Conservation (phyloP, 2,329 filamentous ascomycete species). For the Ophiostoma sp. region DNA sequence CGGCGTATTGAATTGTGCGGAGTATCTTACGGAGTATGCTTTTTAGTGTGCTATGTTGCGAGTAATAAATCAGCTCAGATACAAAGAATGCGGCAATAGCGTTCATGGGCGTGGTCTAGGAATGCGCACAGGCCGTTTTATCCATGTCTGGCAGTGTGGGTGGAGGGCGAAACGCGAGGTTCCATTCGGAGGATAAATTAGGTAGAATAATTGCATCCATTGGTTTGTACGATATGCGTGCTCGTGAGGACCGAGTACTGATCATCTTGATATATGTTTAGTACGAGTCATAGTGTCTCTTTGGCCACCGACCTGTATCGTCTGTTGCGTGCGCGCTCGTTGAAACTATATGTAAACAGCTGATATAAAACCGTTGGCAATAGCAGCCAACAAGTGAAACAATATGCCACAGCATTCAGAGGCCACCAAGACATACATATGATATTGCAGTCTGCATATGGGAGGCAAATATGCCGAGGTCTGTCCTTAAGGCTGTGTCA, state of each 20-base stretch:
- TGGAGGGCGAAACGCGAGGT: background rate
- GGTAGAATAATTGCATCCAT: background rate
- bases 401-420: background rate
- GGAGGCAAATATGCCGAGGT: background rate
- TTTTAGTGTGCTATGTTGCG: background rate
- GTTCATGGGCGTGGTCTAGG: background rate
- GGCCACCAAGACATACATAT: slow-evolving; percentile 3
- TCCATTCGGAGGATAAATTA: background rate
- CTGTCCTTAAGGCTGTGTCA: background rate
- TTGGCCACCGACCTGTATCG: too few species aligned
- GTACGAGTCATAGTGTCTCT: too few species aligned
- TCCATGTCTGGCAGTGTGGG: background rate
- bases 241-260: too few species aligned
- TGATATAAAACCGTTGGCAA: background rate
- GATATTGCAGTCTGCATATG: background rate
- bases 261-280: too few species aligned
- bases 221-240: background rate
- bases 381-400: background rate
- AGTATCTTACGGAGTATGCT: too few species aligned
- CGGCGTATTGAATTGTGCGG: too few species aligned
- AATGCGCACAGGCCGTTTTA: background rate
- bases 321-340: too few species aligned
- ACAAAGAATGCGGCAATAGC: background rate
- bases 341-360: background rate
- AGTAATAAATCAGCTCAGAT: background rate